phyloP scores from a whole-genome alignment of 2,329 filamentous ascomycete species.

The Clarireedia sp. region DNA sequence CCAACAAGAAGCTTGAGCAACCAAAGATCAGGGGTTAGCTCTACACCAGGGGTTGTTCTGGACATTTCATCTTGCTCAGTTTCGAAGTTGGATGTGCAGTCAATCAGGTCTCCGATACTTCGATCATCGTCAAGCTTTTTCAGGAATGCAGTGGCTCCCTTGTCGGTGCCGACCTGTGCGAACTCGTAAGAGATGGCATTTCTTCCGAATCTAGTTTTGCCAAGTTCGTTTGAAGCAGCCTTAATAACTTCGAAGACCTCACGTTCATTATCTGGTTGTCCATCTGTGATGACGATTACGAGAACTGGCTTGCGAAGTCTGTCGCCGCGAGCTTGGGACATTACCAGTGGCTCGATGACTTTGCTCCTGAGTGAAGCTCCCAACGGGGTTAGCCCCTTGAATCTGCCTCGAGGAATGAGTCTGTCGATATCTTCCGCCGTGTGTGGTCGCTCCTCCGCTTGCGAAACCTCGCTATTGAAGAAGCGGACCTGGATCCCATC shows the following conservation, averaged over 20 bases:
- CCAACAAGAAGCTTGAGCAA: constrained; percentile 54
- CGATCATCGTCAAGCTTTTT: constrained; percentile 4
- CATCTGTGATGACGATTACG: constrained; percentile 7
- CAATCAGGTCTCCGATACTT: constrained; percentile 4
- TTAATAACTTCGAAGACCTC: constrained; percentile 5
- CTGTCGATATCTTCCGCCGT: constrained; percentile 50
- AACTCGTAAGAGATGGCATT: constrained; percentile 9
- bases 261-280: constrained; percentile 7
- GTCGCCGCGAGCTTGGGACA: no score
- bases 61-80: constrained; percentile 7
- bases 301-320: constrained; percentile 7
- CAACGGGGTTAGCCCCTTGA: constrained; percentile 60
- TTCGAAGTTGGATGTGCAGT: constrained; percentile 8
- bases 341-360: constrained; percentile 56
- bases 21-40: constrained; percentile 3
- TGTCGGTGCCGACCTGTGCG: constrained; percentile 4
- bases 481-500: constrained; percentile 62
- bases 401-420: constrained; percentile 50
- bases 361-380: constrained; percentile 55
- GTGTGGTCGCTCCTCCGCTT: no score
- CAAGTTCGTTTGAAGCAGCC: background rate
- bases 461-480: constrained; percentile 64
- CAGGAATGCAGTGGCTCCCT: constrained; percentile 1
- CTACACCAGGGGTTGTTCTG: background rate
- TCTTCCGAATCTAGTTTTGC: constrained; percentile 1